Conservation (phyloP, 495 filamentous ascomycete species). For the Polyplosphaeria fusca region DNA sequence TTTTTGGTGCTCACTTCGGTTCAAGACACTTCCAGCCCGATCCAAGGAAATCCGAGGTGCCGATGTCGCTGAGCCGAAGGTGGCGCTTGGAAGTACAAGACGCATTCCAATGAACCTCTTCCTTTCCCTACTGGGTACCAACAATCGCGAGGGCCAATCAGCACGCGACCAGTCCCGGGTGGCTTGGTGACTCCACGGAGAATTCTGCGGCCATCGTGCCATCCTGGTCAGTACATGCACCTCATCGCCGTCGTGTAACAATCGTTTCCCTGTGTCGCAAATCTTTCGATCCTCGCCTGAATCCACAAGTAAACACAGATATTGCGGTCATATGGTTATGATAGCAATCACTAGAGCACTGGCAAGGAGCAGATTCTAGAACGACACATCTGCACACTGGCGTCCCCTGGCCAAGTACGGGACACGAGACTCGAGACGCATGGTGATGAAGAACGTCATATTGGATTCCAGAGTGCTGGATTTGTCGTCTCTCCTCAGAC, state of each 20-base stretch:
- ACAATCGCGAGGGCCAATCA: conserved; percentile 13
- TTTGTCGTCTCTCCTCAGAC: neutral
- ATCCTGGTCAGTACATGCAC: conserved; percentile 6
- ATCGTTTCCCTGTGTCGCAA: no score
- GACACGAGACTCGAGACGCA: no score
- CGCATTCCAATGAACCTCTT: conserved; percentile 8
- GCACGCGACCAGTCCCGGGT: neutral
- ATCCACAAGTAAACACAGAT: neutral
- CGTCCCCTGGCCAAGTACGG: no score
- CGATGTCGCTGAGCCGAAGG: conserved; percentile 11
- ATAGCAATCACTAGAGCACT: neutral
- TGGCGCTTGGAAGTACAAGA: conserved; percentile 10
- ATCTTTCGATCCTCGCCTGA: no score
- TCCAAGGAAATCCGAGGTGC: conserved; percentile 4
- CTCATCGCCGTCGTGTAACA: neutral
- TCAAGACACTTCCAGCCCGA: neutral
- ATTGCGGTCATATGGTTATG: neutral
- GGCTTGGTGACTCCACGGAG: conserved; percentile 6
- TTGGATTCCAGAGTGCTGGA: neutral
- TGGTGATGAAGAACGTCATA: neutral
- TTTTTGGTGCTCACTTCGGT: neutral
- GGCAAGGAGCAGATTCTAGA: neutral
- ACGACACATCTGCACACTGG: neutral
- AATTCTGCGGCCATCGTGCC: conserved; percentile 12
- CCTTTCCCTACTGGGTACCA: conserved; percentile 7